Base-by-base conservation (phyloP, 306 rosid genomes). In the Sindora glabra region DNA sequence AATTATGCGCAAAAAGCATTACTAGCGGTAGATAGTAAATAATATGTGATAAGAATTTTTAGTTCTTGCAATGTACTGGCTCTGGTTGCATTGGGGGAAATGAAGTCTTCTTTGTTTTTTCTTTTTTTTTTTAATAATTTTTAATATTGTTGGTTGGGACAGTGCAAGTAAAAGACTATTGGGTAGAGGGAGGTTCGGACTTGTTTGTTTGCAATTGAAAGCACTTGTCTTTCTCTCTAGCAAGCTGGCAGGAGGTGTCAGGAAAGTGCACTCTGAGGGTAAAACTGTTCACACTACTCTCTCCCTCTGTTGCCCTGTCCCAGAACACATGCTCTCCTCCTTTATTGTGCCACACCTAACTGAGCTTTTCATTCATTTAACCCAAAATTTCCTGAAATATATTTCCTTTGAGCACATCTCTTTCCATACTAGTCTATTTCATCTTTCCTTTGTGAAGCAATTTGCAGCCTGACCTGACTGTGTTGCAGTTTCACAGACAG, bases 201-300 rank as follows among this genome's bases (percentile, higher is more conserved):
- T 83, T 81, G 84, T 79, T 74, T 77, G 82, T 23, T 74, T 74
- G 83, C 88, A 81, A 75, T 81, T 87, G 79, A 83, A 81, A 76
- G 76, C 84, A 63, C 64, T 74, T 60, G 74, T 69, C 79, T 71
- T 65, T 47, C 36, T 71, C 59, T 19, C 56, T 10, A 71, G 45
- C 58, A 49, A 17, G 56, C 49, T 72, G 68, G 70, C 83, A 78
- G 77, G 12, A 9, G 29, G 37, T 66, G 85, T 76, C 89, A 83
- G 89, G 72, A 74, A 76, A 81, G 77, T 81, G 94, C 94, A 79
- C 82, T 73, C 80, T 77, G 76, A 79, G 82, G 79, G 65, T 74
- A 71, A 62, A 68, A 75, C 80, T 84, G 83, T 84, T 77, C 71
- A 59, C 78, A 78, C 55, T n/a, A n/a, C n/a, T n/a, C n/a, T n/a